Evolutionary conservation across 441 rosid genomes (phyloP).

Genomic region (Pelargonium fulgidum): DNA sequence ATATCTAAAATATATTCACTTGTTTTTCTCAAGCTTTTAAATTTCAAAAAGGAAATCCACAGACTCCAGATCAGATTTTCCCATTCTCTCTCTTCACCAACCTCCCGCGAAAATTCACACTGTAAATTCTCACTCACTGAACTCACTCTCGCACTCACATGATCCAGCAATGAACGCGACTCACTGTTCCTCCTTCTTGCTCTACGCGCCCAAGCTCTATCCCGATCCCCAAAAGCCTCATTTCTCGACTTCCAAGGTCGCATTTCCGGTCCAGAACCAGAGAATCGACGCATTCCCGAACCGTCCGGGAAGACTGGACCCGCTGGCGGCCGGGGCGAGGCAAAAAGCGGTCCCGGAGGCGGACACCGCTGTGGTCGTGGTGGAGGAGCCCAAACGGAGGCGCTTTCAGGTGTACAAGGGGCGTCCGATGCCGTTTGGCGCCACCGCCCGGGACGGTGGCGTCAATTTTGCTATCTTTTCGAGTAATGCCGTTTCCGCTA

Average conservation of each 20-base stretch:
- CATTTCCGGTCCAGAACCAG: neutral
- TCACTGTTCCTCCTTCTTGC: neutral
- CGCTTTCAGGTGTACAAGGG: constrained; percentile 48
- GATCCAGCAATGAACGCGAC: constrained; percentile 1
- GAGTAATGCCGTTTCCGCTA: constrained; percentile 57
- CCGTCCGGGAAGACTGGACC: neutral
- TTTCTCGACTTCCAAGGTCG: neutral
- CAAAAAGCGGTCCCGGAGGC: constrained; percentile 8
- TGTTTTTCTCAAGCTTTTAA: neutral
- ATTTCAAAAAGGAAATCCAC: constrained; percentile 2
- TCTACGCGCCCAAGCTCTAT: neutral
- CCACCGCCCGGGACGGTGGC: constrained; percentile 60
- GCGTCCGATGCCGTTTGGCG: constrained; percentile 66
- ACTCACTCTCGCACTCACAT: neutral
- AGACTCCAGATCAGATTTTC: constrained; percentile 2
- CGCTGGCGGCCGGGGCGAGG: neutral
- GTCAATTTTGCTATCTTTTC: constrained; percentile 81
- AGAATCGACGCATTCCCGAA: constrained; percentile 1
- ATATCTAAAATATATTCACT: no score
- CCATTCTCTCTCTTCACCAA: neutral
- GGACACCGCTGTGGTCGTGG: constrained; percentile 42
- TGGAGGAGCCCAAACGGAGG: constrained; percentile 28
- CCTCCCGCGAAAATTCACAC: neutral
- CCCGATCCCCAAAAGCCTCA: neutral
- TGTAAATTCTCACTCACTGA: neutral